Conservation (phyloP, 1,139 yeast genomes). For the Candida freyschussii region DNA sequence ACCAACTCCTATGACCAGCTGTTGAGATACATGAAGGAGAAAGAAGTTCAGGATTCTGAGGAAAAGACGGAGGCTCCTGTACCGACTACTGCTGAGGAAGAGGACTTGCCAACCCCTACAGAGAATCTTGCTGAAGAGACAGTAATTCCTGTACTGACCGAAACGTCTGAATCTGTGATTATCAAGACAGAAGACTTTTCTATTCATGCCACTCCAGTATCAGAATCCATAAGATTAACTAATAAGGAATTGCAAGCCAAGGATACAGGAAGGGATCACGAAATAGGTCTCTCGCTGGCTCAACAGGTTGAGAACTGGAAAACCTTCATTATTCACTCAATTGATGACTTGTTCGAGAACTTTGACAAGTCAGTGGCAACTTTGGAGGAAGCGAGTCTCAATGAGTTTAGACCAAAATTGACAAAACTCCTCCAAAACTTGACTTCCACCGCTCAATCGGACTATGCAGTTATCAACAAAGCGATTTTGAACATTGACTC, state of each 20-base stretch:
- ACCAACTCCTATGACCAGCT: constrained; percentile 16
- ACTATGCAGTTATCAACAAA: constrained; percentile 43
- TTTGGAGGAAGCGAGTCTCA: constrained; percentile 33
- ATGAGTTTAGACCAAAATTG: constrained; percentile 34
- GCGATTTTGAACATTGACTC: constrained; percentile 47
- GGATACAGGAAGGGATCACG: constrained; percentile 6
- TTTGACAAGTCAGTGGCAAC: constrained; percentile 30
- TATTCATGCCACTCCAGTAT: constrained; percentile 2
- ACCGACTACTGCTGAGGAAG: constrained; percentile 9
- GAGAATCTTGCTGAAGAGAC: constrained; percentile 7
- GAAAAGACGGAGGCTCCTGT: constrained; percentile 2
- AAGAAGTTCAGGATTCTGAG: constrained; percentile 1
- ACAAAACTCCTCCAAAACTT: constrained; percentile 39
- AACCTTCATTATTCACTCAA: constrained; percentile 21
- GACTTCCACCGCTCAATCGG: constrained; percentile 38
- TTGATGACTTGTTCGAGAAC: constrained; percentile 22
- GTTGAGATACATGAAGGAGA: constrained; percentile 6
- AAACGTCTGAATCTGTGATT: constrained; percentile 1
- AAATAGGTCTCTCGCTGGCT: constrained; percentile 15
- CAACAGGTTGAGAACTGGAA: constrained; percentile 26
- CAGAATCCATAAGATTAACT: too few species aligned
- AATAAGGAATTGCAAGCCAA: constrained; percentile 4
- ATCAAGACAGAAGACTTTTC: constrained; percentile 1
- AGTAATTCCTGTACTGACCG: constrained; percentile 8
- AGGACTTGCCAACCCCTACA: constrained; percentile 11